Base-by-base conservation (phyloP, 2,329 filamentous ascomycete genomes). In the Aspergillus uvarum region DNA sequence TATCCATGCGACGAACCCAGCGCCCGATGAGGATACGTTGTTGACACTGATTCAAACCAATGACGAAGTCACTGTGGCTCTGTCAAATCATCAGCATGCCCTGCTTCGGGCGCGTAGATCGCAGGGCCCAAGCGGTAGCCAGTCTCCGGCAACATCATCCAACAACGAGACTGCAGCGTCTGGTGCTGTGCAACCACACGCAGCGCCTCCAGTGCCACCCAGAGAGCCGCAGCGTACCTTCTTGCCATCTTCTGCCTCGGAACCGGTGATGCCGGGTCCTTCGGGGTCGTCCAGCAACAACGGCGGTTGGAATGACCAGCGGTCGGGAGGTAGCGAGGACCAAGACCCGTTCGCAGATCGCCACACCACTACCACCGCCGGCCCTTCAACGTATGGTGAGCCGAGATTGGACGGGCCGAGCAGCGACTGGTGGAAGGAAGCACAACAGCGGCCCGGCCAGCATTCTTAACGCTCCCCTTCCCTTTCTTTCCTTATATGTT, bases 11-110 rank as follows among this genome's bases (percentile, higher is more conserved):
- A 87, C 89, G 59, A 85, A 91, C 72, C 93, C 94, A 0, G 74
- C 85, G 1, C 93, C 94, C 0, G 95, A 98, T 74, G 94, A 96
- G 70, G 89, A 96, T 67, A 98, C 94, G 1, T 92, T 98, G 85
- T 87, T 95, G 72, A 93, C 87, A 14, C 80, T 99, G 63, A 96
- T 99, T 70, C 92, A 97, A 75, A 95, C 92, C 14, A 96, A 96
- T 73, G 95, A 98, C 76, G 90, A 94, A 72, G 82, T 99, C 31
- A 90, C 91, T 62, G 86, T 90, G 49, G 89, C 93, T 0, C 82
- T 94, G 47, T 95, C 87, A 64, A 88, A 92, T 72, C 91, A 97
- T 74, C 91, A 96, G 75, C 87, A 92, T 57, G 89, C 92, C 10
- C 80, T 96, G 47, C 79, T 88, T 6, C 79, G 83, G 62, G 86